Evolutionary conservation across 768 basidiomycete genomes (phyloP).

Genomic region (Boletales sp.): DNA sequence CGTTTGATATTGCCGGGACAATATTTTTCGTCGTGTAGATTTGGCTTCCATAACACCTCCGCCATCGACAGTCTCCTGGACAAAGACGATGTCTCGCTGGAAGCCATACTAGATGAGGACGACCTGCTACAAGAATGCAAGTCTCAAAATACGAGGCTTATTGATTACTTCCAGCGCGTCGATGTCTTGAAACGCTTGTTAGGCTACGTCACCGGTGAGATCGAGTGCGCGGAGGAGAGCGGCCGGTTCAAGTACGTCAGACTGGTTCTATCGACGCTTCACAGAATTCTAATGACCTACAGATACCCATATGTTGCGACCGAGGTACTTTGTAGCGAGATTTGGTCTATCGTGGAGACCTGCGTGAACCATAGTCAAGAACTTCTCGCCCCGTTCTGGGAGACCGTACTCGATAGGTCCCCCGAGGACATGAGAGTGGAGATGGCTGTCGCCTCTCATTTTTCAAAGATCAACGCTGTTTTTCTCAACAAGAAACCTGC

Average conservation of each 20-base stretch:
- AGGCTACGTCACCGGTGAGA: conserved; percentile 83
- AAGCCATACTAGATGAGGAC: conserved; percentile 89
- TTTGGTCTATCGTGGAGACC: conserved; percentile 93
- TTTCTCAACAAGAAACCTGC: conserved; percentile 85
- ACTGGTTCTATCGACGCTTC: neutral
- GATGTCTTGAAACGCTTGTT: conserved; percentile 79
- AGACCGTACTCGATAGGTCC: conserved; percentile 74
- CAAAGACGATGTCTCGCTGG: conserved; percentile 85
- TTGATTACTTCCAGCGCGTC: conserved; percentile 79
- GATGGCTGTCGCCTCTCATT: conserved; percentile 86
- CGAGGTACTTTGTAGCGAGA: conserved; percentile 92
- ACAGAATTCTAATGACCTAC: conserved; percentile 2
- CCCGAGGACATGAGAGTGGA: conserved; percentile 85
- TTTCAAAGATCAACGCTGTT: conserved; percentile 89
- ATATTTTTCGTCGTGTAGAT: conserved; percentile 44
- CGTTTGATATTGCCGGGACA: neutral
- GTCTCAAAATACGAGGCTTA: conserved; percentile 83
- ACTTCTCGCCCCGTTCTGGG: conserved; percentile 88
- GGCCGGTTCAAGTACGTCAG: conserved; percentile 75
- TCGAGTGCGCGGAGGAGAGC: conserved; percentile 76
- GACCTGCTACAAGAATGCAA: conserved; percentile 96
- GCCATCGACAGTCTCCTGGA: conserved; percentile 87
- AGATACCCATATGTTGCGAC: conserved; percentile 93
- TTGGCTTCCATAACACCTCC: conserved; percentile 86
- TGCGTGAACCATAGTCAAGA: conserved; percentile 69